Evolutionary conservation across 148 eudicot species (phyloP).

Genomic region (Fagopyrum esculentum): DNA sequence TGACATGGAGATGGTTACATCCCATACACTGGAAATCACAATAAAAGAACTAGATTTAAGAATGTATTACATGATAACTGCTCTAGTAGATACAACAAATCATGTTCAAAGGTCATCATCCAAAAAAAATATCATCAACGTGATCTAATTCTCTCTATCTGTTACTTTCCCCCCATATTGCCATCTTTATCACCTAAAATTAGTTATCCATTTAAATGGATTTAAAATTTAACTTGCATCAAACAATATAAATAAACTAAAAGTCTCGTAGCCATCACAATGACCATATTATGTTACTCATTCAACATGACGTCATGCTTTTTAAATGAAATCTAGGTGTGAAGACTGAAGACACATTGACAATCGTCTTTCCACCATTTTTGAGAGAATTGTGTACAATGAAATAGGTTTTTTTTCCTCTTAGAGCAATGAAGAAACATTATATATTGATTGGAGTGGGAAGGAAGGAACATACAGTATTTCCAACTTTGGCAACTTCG

Average conservation of each 20-base stretch:
- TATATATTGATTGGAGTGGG: not conserved
- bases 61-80: not conserved
- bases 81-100: not conserved
- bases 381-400: not conserved
- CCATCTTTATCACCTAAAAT: not conserved
- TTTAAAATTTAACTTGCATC: not conserved
- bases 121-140: not conserved
- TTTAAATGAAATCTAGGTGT: not conserved
- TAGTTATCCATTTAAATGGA: not conserved
- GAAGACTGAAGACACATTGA: not conserved
- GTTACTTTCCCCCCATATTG: not conserved
- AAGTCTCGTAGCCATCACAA: not conserved
- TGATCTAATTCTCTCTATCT: not conserved
- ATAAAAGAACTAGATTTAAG: not conserved
- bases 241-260: not conserved
- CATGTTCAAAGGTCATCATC: not conserved
- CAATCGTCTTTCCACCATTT: not conserved
- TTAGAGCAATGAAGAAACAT: not conserved
- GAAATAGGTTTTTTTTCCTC: not conserved
- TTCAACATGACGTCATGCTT: not conserved
- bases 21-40: not conserved
- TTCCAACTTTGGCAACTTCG: conserved; percentile 42
- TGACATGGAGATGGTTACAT: not conserved
- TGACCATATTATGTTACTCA: not conserved
- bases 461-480: conserved; percentile 55